These are phyloP conservation scores for Metroxylon sagu DNA, from an alignment of 176 grass and related monocot species.

Conservation along the genomic window DNA sequence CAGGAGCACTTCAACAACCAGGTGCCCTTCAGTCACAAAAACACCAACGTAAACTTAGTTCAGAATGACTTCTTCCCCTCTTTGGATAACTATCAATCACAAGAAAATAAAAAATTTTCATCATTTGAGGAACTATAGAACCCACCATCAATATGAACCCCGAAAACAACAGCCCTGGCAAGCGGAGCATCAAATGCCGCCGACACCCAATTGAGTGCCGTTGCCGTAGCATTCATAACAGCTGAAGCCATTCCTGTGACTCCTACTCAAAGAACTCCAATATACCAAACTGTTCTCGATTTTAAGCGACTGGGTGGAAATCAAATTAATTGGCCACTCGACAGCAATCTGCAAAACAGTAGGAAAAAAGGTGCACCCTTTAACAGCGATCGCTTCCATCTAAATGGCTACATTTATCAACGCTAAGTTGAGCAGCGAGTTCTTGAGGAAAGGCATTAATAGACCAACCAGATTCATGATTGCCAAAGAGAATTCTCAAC, in stretches of 20 bases:
- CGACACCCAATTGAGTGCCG: slow-evolving; percentile 49
- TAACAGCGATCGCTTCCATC: too few species aligned
- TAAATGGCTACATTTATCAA: too few species aligned
- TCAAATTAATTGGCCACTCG: too few species aligned
- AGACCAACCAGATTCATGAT: too few species aligned
- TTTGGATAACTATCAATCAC: background rate
- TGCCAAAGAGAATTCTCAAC: too few species aligned
- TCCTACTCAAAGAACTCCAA: background rate
- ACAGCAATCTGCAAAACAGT: too few species aligned
- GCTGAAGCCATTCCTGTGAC: slow-evolving; percentile 36
- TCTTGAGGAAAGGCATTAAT: too few species aligned
- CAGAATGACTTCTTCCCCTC: too few species aligned
- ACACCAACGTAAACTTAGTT: slow-evolving; percentile 10
- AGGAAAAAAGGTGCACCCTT: too few species aligned
- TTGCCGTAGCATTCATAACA: slow-evolving; percentile 53
- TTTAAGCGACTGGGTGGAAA: too few species aligned
- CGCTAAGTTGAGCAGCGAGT: too few species aligned
- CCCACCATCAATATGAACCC: slow-evolving; percentile 80
- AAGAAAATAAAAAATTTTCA: background rate
- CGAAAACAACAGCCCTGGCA: slow-evolving; percentile 72
- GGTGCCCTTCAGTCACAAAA: slow-evolving; percentile 50
- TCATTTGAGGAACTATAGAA: slow-evolving; percentile 8
- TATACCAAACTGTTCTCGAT: too few species aligned
- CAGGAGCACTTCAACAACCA: slow-evolving; percentile 89
- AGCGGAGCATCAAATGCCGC: slow-evolving; percentile 60